Base-by-base conservation (phyloP, 352 stramenopile genomes). In the Pythium folliculosum region DNA sequence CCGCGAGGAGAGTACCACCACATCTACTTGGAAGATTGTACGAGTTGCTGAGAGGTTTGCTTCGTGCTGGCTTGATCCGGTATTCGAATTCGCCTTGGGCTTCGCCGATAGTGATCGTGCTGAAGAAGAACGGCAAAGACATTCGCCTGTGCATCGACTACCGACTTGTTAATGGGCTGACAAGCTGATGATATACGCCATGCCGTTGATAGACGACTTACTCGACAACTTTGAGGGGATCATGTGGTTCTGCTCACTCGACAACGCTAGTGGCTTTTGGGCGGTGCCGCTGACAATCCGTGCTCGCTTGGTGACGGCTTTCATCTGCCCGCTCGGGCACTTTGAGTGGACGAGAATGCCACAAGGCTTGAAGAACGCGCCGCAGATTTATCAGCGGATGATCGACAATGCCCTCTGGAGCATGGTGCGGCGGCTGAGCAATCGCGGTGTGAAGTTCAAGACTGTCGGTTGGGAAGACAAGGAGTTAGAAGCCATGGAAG, bases 271-370 rank as follows among this genome's bases (percentile, higher is more conserved):
- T 51, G 65, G 65, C 17, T 71, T 54, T 32, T 71, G 65, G 65
- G 65, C 55, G 2, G 32, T 71, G 2, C 19, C 49, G 14, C 16
- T 62, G 49, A 71, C 65, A 5, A 16, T 23, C 17, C 38, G 56
- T 5, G 56, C 56, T 12, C 30, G 40, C 10, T 7, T 35, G 3
- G 49, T 65, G 9, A 65, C 65, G 5, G 66, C 66, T 2, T 73
- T 73, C 54, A 63, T 73, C 19, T 67, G 57, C 23, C 66, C 66
- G 0, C 38, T 73, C 7, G 60, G 60, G 7, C 60, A 64, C 43
- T 73, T 73, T 32, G 59, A 73, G 23, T 73, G 60, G 66, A 8
- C 65, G 3, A 14, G 60, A 8, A 73, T 73, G 66, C 66, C 66
- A 3, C 52, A 64, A 44, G 66, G 66, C 5, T 48, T 68, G 16